Conservation (phyloP, 805 yeast genomes). For the Candida fluviatilis region DNA sequence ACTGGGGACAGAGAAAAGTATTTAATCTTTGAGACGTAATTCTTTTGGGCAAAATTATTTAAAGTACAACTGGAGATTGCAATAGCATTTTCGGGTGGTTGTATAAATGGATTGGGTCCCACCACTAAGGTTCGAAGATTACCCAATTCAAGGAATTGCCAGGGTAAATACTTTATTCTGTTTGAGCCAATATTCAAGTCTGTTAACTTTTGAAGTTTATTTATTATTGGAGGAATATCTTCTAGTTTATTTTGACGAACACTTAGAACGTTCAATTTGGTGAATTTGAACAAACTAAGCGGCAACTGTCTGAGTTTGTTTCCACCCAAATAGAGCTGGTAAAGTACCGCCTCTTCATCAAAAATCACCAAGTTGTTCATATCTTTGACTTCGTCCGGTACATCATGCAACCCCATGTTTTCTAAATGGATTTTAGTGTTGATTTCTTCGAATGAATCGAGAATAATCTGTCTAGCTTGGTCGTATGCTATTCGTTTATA, state of each 20-base stretch:
- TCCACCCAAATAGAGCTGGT: conserved; percentile 49
- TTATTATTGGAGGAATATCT: conserved; percentile 45
- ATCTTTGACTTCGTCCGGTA: conserved; percentile 59
- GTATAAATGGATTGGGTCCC: conserved; percentile 48
- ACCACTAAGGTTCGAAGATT: conserved; percentile 44
- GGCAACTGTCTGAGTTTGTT: conserved; percentile 47
- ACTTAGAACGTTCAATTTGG: conserved; percentile 48
- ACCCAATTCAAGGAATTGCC: conserved; percentile 45
- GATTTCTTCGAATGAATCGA: conserved; percentile 46
- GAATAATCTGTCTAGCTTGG: conserved; percentile 39
- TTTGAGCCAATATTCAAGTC: conserved; percentile 52
- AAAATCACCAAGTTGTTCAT: conserved; percentile 50
- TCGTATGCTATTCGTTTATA: conserved; percentile 7
- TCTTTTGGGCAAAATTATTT: conserved; percentile 16
- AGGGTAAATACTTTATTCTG: conserved; percentile 48
- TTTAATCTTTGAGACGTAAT: conserved; percentile 23
- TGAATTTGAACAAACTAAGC: conserved; percentile 47
- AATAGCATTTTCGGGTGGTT: conserved; percentile 24
- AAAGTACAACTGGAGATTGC: conserved; percentile 15
- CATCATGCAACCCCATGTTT: conserved; percentile 39
- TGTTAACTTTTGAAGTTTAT: conserved; percentile 36
- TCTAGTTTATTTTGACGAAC: conserved; percentile 48
- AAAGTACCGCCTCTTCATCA: conserved; percentile 16
- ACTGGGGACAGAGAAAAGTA: conserved; percentile 22
- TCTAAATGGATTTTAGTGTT: conserved; percentile 44